phyloP scores from a whole-genome alignment of 106 monocot genomes.

The Dendrobium officinale region DNA sequence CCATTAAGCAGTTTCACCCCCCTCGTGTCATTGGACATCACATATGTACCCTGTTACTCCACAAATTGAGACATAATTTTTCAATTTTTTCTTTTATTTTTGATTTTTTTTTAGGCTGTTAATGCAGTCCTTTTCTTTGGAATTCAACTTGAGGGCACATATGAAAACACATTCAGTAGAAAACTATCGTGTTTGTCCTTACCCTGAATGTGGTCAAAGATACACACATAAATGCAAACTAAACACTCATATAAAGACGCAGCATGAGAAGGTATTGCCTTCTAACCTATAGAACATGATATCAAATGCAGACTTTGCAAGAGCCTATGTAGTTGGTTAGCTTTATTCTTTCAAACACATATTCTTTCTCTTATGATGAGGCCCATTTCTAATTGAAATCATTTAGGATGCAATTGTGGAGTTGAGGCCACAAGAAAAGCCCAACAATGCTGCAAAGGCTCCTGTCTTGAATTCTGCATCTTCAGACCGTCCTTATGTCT shows the following conservation, averaged over 20 bases:
- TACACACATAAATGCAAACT: slow-evolving; percentile 83
- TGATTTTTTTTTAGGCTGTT: too few species aligned
- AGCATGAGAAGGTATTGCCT: slow-evolving; percentile 74
- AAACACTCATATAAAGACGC: slow-evolving; percentile 65
- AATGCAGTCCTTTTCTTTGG: slow-evolving; percentile 86
- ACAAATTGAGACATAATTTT: too few species aligned
- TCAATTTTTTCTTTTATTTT: background rate
- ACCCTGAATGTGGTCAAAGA: slow-evolving; percentile 73
- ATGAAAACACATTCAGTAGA: slow-evolving; percentile 80
- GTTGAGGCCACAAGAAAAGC: background rate
- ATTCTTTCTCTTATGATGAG: too few species aligned
- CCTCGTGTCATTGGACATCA: too few species aligned
- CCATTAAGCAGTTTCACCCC: too few species aligned
- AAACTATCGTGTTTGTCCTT: slow-evolving; percentile 84
- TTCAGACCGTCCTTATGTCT: slow-evolving; percentile 53
- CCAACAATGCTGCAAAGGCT: slow-evolving; percentile 10
- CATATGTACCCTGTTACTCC: too few species aligned
- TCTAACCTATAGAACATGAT: background rate
- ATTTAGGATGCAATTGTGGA: background rate
- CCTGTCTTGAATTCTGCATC: slow-evolving; percentile 20
- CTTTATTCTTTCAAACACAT: too few species aligned
- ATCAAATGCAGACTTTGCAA: background rate
- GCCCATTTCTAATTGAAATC: background rate
- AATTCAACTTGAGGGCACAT: slow-evolving; percentile 85
- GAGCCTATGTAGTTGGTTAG: too few species aligned